Evolutionary conservation across 2,329 filamentous ascomycete species (phyloP).

Genomic region (Mycosphaerella sp.): DNA sequence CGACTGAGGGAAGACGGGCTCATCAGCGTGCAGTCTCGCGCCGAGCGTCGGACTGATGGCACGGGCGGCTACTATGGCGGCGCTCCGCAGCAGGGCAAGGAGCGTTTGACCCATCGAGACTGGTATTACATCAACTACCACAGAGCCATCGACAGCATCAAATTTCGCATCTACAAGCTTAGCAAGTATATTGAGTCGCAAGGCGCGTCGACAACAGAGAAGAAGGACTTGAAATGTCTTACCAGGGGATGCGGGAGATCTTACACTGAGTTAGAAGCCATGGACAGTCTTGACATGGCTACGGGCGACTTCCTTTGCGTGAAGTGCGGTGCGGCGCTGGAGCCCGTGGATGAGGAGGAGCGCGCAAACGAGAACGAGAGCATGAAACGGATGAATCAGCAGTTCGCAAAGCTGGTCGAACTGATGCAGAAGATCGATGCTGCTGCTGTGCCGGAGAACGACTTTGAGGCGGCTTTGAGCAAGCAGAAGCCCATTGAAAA

Average conservation of each 20-base stretch:
- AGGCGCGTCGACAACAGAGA: conserved; percentile 69
- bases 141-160: conserved; percentile 90
- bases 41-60: conserved; percentile 33
- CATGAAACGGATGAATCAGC: conserved; percentile 67
- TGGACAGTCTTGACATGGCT: conserved; percentile 63
- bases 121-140: conserved; percentile 98
- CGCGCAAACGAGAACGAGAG: conserved; percentile 52
- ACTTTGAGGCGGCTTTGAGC: conserved; percentile 62
- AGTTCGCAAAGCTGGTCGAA: conserved; percentile 72
- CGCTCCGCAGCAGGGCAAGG: conserved; percentile 28
- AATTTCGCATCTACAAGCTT: conserved; percentile 84
- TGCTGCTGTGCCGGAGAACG: conserved; percentile 65
- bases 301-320: conserved; percentile 66
- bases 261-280: conserved; percentile 83
- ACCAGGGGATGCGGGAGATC: conserved; percentile 65
- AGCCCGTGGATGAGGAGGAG: conserved; percentile 57
- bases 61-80: conserved; percentile 22
- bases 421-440: conserved; percentile 70
- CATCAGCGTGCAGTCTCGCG: conserved; percentile 63
- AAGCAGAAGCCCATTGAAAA: conserved; percentile 59
- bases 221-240: conserved; percentile 84
- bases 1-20: conserved; percentile 81
- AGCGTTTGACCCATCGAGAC: conserved; percentile 52
- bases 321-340: conserved; percentile 62
- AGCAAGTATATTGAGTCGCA: conserved; percentile 83